Evolutionary conservation across 805 yeast genomes (phyloP).

Genomic region (Kregervanrija fluxuum): DNA sequence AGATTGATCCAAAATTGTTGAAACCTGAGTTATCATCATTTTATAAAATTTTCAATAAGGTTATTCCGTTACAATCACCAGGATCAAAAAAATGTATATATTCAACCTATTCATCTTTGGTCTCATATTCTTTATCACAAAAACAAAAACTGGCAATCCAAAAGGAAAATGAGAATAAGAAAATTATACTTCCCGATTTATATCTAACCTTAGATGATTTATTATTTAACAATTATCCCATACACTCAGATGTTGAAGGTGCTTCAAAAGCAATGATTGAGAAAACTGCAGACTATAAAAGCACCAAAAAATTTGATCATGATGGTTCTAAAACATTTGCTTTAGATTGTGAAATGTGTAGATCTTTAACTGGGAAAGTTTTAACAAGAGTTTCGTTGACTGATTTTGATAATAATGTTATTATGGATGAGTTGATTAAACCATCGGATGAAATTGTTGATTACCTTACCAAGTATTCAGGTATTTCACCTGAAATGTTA

Average conservation of each 20-base stretch:
- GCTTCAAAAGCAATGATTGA: constrained; percentile 14
- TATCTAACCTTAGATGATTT: constrained; percentile 44
- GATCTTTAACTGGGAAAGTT: constrained; percentile 51
- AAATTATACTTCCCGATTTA: constrained; percentile 46
- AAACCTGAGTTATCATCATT: constrained; percentile 28
- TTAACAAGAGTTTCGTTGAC: constrained; percentile 74
- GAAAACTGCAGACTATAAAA: constrained; percentile 37
- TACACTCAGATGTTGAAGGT: constrained; percentile 37
- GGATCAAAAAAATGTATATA: constrained; percentile 53
- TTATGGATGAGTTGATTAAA: constrained; percentile 70
- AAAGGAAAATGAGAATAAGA: constrained; percentile 27
- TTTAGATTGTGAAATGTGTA: constrained; percentile 92
- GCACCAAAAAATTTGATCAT: constrained; percentile 46
- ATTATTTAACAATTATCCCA: constrained; percentile 41
- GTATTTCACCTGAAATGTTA: constrained; percentile 70
- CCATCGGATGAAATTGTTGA: constrained; percentile 72
- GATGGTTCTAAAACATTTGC: constrained; percentile 65
- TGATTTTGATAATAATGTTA: constrained; percentile 49
- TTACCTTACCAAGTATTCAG: constrained; percentile 79
- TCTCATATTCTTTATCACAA: constrained; percentile 49
- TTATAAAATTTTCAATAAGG: constrained; percentile 30
- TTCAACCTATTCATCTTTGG: constrained; percentile 48
- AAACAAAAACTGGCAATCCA: constrained; percentile 41
- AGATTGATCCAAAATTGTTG: constrained; percentile 5
- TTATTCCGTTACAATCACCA: constrained; percentile 52